Base-by-base conservation (phyloP, 805 yeast genomes). In the Starmerella sp. region DNA sequence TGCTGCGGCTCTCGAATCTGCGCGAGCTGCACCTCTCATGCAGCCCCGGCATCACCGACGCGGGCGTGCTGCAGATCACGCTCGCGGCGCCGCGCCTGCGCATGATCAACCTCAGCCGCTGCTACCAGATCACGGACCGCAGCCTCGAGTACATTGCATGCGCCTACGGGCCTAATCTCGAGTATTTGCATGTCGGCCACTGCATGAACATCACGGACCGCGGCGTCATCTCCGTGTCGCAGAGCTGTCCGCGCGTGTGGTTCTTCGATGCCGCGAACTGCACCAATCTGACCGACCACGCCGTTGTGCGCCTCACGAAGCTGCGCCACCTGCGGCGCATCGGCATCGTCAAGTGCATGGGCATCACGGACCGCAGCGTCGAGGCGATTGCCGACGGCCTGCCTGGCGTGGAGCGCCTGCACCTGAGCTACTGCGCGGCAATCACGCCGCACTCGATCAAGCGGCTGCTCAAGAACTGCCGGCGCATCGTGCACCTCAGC, bases 261-360 rank as follows among this genome's bases (percentile, higher is more conserved):
- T 91, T 90, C 68, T 87, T 91, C 60, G 98, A 91, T 70, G 78
- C 93, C 57, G 97, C 97, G 14, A 90, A 97, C 69, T 91, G 98
- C 67, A 75, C 84, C 0, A 95, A 87, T 67, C 75, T 91, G 53
- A 89, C 97, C 2, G 87, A 93, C 71, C 78, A 80, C 63, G 81
- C 96, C 1, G 78, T 93, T 43, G 76, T 79, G 43, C 95, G 84
- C 63, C 73, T 91, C 59, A 79, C 95, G 3, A 79, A 78, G 48
- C 74, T 91, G 60, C 87, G 95, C 7, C 81, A 84, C 64, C 75
- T 91, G 62, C 79, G 93, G 63, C 79, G 98, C 69, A 89, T 91
- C 47, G 98, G 98, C 0, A 74, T 91, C 50, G 98, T 93, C 29
- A 91, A 90, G 67, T 91, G 98, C 69, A 77, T 80, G 17, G 81